These are phyloP conservation scores for Bruguiera hainesii DNA, from an alignment of 441 rosid genomes.

Conservation along the genomic window DNA sequence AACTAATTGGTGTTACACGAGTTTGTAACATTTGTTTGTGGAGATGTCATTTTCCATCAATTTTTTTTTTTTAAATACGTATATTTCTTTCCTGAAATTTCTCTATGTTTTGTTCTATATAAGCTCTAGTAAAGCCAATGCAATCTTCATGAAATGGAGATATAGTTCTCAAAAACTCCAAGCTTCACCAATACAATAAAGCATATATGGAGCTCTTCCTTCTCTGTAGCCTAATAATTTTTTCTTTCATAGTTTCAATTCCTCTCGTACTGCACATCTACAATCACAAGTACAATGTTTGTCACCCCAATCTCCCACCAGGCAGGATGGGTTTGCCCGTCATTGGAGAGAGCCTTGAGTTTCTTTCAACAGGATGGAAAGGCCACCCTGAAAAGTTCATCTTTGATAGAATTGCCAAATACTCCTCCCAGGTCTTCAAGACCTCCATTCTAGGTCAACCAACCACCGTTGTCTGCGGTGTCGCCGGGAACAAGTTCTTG, in stretches of 20 bases:
- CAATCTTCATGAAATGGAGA: not conserved
- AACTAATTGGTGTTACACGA: no score
- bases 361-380: constrained; percentile 2
- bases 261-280: not conserved
- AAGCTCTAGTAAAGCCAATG: not conserved
- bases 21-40: no score
- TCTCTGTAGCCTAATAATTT: not conserved
- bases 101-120: not conserved
- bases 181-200: not conserved
- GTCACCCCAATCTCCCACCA: constrained; percentile 7
- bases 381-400: constrained; percentile 18
- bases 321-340: constrained; percentile 12
- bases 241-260: not conserved
- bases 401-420: constrained; percentile 8
- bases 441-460: constrained; percentile 44
- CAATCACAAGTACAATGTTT: not conserved
- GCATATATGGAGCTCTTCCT: not conserved
- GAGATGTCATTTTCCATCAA: no score
- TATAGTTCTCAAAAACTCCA: not conserved
- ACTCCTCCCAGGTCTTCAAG: constrained; percentile 33
- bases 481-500: constrained; percentile 51
- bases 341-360: constrained; percentile 15
- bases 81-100: no score
- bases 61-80: no score
- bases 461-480: constrained; percentile 36